A percentile compares a stretch with the other conserved stretches of the same genome.
Evolutionary conservation across 495 filamentous ascomycete genomes (phyloP).

Genomic region (Amorphotheca resinae): DNA sequence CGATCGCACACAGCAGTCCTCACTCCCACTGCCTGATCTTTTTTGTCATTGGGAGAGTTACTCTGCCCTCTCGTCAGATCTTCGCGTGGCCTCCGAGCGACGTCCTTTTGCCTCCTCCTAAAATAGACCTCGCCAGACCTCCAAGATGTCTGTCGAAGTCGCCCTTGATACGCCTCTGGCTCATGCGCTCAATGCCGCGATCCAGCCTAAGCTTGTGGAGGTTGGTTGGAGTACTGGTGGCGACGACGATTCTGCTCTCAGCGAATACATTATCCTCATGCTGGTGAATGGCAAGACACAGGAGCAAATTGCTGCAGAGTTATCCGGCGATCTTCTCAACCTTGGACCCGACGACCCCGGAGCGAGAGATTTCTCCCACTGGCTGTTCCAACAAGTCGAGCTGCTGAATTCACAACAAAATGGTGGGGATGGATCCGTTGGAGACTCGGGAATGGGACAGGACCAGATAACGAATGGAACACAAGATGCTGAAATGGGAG

Average conservation of each 20-base stretch:
- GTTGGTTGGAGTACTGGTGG: slow-evolving; percentile 78
- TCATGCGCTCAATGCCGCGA: slow-evolving; percentile 61
- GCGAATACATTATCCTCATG: slow-evolving; percentile 96
- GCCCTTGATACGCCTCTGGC: slow-evolving; percentile 65
- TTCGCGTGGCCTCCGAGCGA: neutral
- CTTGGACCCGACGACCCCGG: slow-evolving; percentile 73
- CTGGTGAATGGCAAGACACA: slow-evolving; percentile 87
- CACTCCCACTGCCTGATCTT: too few relatives aligned
- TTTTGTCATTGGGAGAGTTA: too few relatives aligned
- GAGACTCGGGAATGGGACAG: neutral
- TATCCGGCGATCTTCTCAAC: slow-evolving; percentile 76
- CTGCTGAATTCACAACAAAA: slow-evolving; percentile 51
- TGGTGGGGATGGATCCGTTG: slow-evolving; percentile 21
- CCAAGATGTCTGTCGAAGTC: slow-evolving; percentile 60
- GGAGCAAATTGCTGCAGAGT: slow-evolving; percentile 76
- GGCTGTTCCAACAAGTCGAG: slow-evolving; percentile 81
- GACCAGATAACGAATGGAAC: neutral
- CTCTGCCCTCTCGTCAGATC: neutral
- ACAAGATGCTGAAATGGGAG: slow-evolving; percentile 60
- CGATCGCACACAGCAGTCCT: too few relatives aligned
- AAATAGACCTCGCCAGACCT: slow-evolving; percentile 1
- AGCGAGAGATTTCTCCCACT: slow-evolving; percentile 71
- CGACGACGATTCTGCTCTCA: slow-evolving; percentile 64
- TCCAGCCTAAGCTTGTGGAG: slow-evolving; percentile 91
- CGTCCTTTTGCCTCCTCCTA: neutral